phyloP scores from a whole-genome alignment of 2,329 filamentous ascomycete species.

The Penicillium sp. region DNA sequence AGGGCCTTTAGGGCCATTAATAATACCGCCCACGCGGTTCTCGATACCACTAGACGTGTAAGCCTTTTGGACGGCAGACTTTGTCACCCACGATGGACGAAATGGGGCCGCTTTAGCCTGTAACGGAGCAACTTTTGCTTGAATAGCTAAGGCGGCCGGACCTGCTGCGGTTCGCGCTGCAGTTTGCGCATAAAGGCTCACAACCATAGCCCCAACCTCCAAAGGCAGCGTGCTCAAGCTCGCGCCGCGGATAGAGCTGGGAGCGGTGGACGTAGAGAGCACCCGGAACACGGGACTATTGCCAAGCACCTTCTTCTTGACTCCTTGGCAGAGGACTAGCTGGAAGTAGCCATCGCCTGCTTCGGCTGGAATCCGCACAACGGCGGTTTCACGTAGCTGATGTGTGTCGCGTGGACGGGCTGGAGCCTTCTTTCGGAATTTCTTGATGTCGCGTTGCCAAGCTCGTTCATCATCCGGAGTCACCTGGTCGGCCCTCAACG shows the following conservation, averaged over 20 bases:
- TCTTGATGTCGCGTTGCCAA: slow-evolving; percentile 59
- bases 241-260: slow-evolving; percentile 55
- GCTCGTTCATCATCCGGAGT: slow-evolving; percentile 52
- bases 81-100: slow-evolving; percentile 24
- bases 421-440: slow-evolving; percentile 51
- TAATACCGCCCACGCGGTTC: slow-evolving; percentile 21
- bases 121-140: slow-evolving; percentile 22
- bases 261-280: slow-evolving; percentile 56
- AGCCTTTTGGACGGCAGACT: slow-evolving; percentile 27
- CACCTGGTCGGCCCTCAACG: slow-evolving; percentile 44
- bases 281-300: slow-evolving; percentile 60
- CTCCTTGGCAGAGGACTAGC: slow-evolving; percentile 52
- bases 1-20: slow-evolving; percentile 34
- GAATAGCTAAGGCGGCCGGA: slow-evolving; percentile 21
- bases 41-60: slow-evolving; percentile 27
- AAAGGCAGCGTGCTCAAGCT: slow-evolving; percentile 57
- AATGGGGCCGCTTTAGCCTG: slow-evolving; percentile 22
- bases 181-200: slow-evolving; percentile 38
- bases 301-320: slow-evolving; percentile 53
- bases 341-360: slow-evolving; percentile 61
- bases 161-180: slow-evolving; percentile 19
- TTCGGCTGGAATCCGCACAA: slow-evolving; percentile 56
- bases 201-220: slow-evolving; percentile 48
- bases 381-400: slow-evolving; percentile 52
- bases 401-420: slow-evolving; percentile 44